phyloP scores from a whole-genome alignment of 2,329 filamentous ascomycete genomes.

The Paecilomyces variotii region DNA sequence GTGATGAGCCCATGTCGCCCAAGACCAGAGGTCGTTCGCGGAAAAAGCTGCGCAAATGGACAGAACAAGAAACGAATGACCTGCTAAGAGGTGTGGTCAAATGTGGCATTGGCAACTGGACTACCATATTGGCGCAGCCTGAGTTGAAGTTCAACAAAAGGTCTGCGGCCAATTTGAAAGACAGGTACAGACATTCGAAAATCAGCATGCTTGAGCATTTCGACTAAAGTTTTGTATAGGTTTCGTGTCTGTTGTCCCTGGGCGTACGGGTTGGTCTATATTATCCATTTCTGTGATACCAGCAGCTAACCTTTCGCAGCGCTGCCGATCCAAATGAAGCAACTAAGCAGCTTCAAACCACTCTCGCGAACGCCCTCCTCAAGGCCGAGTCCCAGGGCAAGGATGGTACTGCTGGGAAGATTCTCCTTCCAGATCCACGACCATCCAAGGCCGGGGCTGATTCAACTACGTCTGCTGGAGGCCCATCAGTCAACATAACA shows the following conservation, averaged over 20 bases:
- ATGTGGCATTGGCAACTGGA: slow-evolving; percentile 59
- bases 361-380: slow-evolving; percentile 24
- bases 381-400: slow-evolving; percentile 21
- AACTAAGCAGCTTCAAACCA: slow-evolving; percentile 27
- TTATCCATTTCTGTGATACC: background rate
- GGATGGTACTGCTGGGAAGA: slow-evolving; percentile 14
- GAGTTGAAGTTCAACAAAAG: slow-evolving; percentile 51
- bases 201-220: slow-evolving; percentile 16
- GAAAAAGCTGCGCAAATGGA: slow-evolving; percentile 49
- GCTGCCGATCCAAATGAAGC: slow-evolving; percentile 30
- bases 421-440: slow-evolving; percentile 18
- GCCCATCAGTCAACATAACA: slow-evolving; percentile 8
- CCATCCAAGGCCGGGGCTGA: slow-evolving; percentile 10
- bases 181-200: slow-evolving; percentile 35
- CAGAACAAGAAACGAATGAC: slow-evolving; percentile 52
- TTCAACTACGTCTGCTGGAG: slow-evolving; percentile 5
- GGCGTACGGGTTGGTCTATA: slow-evolving; percentile 29
- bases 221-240: slow-evolving; percentile 14
- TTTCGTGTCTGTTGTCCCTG: slow-evolving; percentile 50
- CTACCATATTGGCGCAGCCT: slow-evolving; percentile 50
- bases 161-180: slow-evolving; percentile 57
- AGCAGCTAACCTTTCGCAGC: slow-evolving; percentile 8
- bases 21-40: slow-evolving; percentile 33
- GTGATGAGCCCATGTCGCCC: slow-evolving; percentile 19
- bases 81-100: slow-evolving; percentile 51